A percentile compares a stretch with the other conserved stretches of the same genome.
These are phyloP conservation scores for Heliosperma pusillum DNA, from an alignment of 148 eudicot genomes.

Conservation along the genomic window DNA sequence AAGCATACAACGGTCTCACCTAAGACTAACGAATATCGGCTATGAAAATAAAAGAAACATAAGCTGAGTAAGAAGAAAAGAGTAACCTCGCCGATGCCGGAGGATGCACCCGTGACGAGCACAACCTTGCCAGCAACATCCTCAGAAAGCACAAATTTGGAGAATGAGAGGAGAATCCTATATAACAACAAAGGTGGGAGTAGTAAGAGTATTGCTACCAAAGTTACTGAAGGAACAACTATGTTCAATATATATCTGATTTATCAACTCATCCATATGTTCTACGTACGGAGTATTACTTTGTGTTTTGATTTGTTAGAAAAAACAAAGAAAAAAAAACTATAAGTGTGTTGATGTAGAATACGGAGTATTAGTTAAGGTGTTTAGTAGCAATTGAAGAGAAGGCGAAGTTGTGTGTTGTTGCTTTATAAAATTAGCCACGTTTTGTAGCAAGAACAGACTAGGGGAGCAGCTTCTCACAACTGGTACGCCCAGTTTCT, in stretches of 20 bases:
- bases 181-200: conserved; percentile 36
- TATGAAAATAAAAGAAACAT: no score
- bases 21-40: no score
- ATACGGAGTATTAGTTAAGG: no score
- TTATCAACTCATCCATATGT: conserved; percentile 20
- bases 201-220: conserved; percentile 31
- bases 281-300: neutral
- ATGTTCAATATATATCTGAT: conserved; percentile 43
- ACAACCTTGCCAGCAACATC: conserved; percentile 60
- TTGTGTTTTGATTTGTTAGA: no score
- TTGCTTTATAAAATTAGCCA: neutral
- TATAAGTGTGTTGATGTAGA: neutral
- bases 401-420: no score
- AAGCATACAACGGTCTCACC: no score
- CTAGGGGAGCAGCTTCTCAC: no score
- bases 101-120: conserved; percentile 69
- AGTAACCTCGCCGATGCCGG: conserved; percentile 71
- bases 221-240: conserved; percentile 40
- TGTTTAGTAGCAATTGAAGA: no score
- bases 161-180: conserved; percentile 32
- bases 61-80: no score
- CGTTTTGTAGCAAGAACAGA: no score
- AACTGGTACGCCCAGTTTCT: no score
- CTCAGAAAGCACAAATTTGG: conserved; percentile 35
- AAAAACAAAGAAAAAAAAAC: neutral